These are phyloP conservation scores for Skeletonema marinoi DNA, from an alignment of 108 stramenopile genomes.

Conservation along the genomic window DNA sequence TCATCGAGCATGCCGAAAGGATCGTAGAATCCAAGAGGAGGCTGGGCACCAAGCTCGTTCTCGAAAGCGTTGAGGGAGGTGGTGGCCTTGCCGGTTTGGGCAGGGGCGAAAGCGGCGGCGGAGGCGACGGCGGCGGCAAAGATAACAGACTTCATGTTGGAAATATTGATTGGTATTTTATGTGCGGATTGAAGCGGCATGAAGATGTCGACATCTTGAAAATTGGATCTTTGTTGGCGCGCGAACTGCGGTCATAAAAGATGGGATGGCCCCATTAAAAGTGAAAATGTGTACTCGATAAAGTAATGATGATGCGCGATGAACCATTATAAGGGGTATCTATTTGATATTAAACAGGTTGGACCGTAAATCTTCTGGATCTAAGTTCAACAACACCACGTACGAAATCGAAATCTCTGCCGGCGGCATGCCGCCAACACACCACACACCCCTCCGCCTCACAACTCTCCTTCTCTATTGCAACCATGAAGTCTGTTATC, in stretches of 20 bases:
- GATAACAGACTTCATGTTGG: conserved; percentile 62
- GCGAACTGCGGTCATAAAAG: not conserved
- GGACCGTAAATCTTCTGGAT: not conserved
- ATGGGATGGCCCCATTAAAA: not conserved
- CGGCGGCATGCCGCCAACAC: conserved; percentile 6
- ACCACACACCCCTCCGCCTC: not conserved
- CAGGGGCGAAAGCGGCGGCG: conserved; percentile 61
- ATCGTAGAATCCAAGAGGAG: conserved; percentile 88
- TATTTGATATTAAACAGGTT: not conserved
- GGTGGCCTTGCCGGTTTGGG: conserved; percentile 54
- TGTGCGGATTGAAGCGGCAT: not conserved
- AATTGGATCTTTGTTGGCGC: not conserved
- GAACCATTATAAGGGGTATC: not conserved
- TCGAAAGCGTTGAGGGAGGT: conserved; percentile 65
- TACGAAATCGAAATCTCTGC: not conserved
- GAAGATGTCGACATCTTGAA: not conserved
- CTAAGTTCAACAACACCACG: conserved; percentile 3
- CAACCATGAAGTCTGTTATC: conserved; percentile 69
- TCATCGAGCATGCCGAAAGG: conserved; percentile 56
- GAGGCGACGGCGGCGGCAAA: conserved; percentile 67
- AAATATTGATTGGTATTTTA: conserved; percentile 23
- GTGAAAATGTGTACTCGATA: not conserved
- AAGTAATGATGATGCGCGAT: too few species aligned
- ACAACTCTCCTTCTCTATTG: not conserved
- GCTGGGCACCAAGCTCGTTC: conserved; percentile 83